phyloP scores from a whole-genome alignment of 1,284 basidiomycete genomes.

The Boletellus deceptivus region DNA sequence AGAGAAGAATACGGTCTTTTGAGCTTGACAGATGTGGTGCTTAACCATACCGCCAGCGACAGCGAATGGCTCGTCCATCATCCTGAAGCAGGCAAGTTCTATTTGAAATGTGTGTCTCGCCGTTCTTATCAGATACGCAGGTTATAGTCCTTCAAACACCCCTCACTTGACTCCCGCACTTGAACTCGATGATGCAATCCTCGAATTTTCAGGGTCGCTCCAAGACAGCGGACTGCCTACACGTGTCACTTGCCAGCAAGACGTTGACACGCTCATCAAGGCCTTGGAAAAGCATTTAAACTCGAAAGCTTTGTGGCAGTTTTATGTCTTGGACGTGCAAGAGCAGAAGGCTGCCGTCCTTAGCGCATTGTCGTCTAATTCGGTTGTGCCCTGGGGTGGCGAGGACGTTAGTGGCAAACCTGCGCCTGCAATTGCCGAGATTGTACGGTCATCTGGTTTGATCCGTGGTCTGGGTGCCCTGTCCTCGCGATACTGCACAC shows the following conservation, averaged over 20 bases:
- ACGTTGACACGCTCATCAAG: slow-evolving; percentile 64
- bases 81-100: slow-evolving; percentile 79
- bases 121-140: slow-evolving; percentile 40
- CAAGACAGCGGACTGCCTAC: slow-evolving; percentile 70
- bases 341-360: slow-evolving; percentile 56
- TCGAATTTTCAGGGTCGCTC: slow-evolving; percentile 75
- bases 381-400: slow-evolving; percentile 55
- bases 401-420: slow-evolving; percentile 56
- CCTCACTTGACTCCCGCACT: slow-evolving; percentile 88
- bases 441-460: slow-evolving; percentile 53
- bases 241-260: slow-evolving; percentile 57
- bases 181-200: slow-evolving; percentile 82
- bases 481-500: slow-evolving; percentile 66
- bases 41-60: slow-evolving; percentile 94
- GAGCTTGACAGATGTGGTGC: slow-evolving; percentile 88
- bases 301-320: slow-evolving; percentile 81
- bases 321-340: slow-evolving; percentile 80
- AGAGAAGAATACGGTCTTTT: slow-evolving; percentile 84
- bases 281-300: slow-evolving; percentile 66
- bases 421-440: slow-evolving; percentile 65
- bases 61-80: slow-evolving; percentile 89
- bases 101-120: neutral
- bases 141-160: slow-evolving; percentile 84
- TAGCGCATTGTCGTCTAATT: slow-evolving; percentile 45
- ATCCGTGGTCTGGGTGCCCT: slow-evolving; percentile 60